Conservation (phyloP, 148 eudicot species). For the Arctostaphylos glauca region DNA sequence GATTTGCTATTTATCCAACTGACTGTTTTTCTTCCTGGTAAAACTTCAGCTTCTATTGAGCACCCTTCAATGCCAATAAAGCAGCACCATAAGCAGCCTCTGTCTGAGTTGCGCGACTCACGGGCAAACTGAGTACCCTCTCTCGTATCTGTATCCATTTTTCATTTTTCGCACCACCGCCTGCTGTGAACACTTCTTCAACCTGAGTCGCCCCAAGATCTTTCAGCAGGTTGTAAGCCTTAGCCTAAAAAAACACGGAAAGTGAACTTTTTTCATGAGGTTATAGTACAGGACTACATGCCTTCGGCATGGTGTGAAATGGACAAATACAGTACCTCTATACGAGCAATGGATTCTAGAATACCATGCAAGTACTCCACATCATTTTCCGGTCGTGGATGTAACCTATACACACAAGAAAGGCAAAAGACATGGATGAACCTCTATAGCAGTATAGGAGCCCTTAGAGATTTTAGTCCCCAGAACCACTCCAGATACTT, state of each 20-base stretch:
- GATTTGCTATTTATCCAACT: background rate
- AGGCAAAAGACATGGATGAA: background rate
- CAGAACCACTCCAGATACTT: background rate
- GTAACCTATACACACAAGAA: slow-evolving; percentile 45
- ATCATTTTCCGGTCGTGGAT: slow-evolving; percentile 82
- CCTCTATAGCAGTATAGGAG: background rate
- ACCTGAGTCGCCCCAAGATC: slow-evolving; percentile 83
- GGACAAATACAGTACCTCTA: slow-evolving; percentile 55
- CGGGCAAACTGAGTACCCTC: slow-evolving; percentile 84
- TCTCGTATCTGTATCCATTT: slow-evolving; percentile 78
- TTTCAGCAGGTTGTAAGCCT: slow-evolving; percentile 67
- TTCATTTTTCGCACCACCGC: slow-evolving; percentile 84
- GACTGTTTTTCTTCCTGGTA: background rate
- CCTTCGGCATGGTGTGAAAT: background rate
- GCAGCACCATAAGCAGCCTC: slow-evolving; percentile 99
- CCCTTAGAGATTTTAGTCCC: background rate
- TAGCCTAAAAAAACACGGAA: slow-evolving; percentile 46
- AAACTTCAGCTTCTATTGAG: background rate
- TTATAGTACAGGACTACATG: background rate
- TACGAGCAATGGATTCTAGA: slow-evolving; percentile 91
- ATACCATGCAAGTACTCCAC: slow-evolving; percentile 85
- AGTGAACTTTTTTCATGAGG: background rate
- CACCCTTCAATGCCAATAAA: slow-evolving; percentile 77
- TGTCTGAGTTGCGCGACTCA: slow-evolving; percentile 70
- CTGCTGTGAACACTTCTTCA: slow-evolving; percentile 85